Base-by-base conservation (phyloP, 441 rosid genomes). In the Corymbia citriodora region DNA sequence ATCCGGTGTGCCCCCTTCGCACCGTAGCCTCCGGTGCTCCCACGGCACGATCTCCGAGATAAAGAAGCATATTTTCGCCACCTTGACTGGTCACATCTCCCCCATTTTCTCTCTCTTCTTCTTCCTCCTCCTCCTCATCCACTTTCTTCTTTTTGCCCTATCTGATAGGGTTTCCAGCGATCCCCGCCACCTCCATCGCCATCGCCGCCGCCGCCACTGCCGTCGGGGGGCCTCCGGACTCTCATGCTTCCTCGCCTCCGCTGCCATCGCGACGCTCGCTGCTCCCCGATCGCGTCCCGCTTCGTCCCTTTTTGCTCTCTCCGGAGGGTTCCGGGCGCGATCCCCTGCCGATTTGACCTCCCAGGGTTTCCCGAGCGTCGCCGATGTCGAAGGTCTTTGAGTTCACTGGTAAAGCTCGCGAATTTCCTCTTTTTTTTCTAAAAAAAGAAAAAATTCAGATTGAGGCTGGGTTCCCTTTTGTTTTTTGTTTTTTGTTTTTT, bases 361-460 rank as follows among this genome's bases (percentile, higher is more conserved):
- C 92, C 95, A 87, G 68, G 86, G 87, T 36, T 89, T 94, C 94
- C 92, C 90, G 93, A 91, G 95, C 96, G 92, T 48, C 55, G 90
- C 90, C 68, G 96, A 98, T 97, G 99, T 95, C 99, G 91, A 92
- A 96, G 94, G 90, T 98, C 95, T 91, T 89, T 82, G 92, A 91
- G 59, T 95, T 97, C 45, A 89, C 94, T 88, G 98, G 99, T 98
- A 95, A 90, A 91, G 40, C 87, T 87, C 4, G n/a, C 15, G 23
- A 57, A 48, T 87, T 90, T 63, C 72, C 16, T 83, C 54, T 52
- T 48, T 59, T 79, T 79, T 13, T 8, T 45, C 27, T 45, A 40
- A 40, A 40, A 40, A 4, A 40, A 40, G 6, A 5, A 40, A 40
- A 40, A 40, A 40, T 68, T 12, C n/a, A 14, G 52, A 74, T 23